These are phyloP conservation scores for Immersiella caudata DNA, from an alignment of 495 filamentous ascomycete species.

Conservation along the genomic window DNA sequence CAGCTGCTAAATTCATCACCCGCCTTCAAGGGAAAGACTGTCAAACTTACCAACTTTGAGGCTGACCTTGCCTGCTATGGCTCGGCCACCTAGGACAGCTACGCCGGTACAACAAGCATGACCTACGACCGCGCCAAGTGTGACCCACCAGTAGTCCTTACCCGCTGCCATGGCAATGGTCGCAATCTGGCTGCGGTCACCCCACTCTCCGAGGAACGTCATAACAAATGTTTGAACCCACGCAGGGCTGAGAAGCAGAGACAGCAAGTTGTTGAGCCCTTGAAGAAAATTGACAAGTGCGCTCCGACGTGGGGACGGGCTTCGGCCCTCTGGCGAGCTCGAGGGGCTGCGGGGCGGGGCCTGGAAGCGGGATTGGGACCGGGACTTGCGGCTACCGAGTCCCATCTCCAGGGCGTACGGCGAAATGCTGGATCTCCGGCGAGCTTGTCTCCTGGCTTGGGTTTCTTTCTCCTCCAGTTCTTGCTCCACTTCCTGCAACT, in stretches of 20 bases:
- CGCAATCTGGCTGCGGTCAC: conserved; percentile 95
- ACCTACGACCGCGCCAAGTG: conserved; percentile 81
- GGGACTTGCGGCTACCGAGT: conserved; percentile 55
- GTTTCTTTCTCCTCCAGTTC: conserved; percentile 95
- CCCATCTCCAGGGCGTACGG: conserved; percentile 70
- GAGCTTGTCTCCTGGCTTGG: conserved; percentile 56
- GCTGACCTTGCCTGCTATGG: conserved; percentile 91
- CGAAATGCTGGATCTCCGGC: conserved; percentile 58
- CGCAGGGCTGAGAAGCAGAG: conserved; percentile 85
- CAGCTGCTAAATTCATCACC: conserved; percentile 20
- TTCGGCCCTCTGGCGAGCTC: conserved; percentile 56
- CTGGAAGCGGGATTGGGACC: conserved; percentile 63
- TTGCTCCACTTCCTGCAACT: conserved; percentile 96
- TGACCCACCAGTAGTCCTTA: conserved; percentile 99
- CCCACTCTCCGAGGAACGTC: conserved; percentile 99
- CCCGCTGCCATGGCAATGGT: conserved; percentile 99
- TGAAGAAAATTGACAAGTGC: conserved; percentile 41
- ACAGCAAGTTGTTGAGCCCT: conserved; percentile 84
- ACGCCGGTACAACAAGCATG: conserved; percentile 88
- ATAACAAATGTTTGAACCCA: conserved; percentile 99
- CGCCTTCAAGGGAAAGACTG: neutral
- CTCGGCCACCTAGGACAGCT: conserved; percentile 90
- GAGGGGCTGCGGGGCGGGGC: conserved; percentile 63
- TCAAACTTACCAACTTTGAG: conserved; percentile 87
- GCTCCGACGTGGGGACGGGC: conserved; percentile 42